phyloP scores from a whole-genome alignment of 108 stramenopile genomes.

The Cyclotella sp. region DNA sequence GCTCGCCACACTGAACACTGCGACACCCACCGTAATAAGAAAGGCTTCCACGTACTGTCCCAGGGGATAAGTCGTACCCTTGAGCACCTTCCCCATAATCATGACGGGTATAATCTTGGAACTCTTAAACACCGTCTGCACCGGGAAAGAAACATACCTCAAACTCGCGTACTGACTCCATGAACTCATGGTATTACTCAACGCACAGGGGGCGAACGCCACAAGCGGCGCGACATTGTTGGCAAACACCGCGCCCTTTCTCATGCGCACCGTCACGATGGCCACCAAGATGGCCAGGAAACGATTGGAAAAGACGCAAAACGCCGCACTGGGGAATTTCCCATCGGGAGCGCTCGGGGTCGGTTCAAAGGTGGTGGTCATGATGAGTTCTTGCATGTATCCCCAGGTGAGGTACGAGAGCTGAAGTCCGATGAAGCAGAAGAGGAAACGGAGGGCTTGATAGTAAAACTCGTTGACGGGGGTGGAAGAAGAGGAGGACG shows the following conservation, averaged over 20 bases:
- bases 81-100: conserved; percentile 95
- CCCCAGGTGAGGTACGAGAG: conserved; percentile 91
- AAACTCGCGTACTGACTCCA: conserved; percentile 98
- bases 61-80: conserved; percentile 88
- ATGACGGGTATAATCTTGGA: conserved; percentile 99
- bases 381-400: conserved; percentile 97
- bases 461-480: conserved; percentile 19
- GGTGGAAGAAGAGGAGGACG: background rate
- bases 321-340: conserved; percentile 92
- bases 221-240: conserved; percentile 87
- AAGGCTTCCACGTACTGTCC: conserved; percentile 92
- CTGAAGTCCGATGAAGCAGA: conserved; percentile 76
- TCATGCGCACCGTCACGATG: conserved; percentile 78
- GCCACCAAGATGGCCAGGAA: conserved; percentile 96
- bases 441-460: conserved; percentile 36
- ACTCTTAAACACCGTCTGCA: conserved; percentile 96
- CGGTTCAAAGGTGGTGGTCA: conserved; percentile 91
- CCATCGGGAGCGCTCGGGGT: conserved; percentile 80
- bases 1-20: conserved; percentile 85
- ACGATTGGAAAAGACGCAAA: conserved; percentile 97
- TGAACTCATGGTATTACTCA: conserved; percentile 95
- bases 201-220: conserved; percentile 94
- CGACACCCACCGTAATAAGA: conserved; percentile 93
- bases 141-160: conserved; percentile 97
- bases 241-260: conserved; percentile 78